Percentiles rank a stretch among this genome's conserved stretches.
Conservation (phyloP, 192 early-diverging fungal species). For the Hyaloraphidium curvatum region DNA sequence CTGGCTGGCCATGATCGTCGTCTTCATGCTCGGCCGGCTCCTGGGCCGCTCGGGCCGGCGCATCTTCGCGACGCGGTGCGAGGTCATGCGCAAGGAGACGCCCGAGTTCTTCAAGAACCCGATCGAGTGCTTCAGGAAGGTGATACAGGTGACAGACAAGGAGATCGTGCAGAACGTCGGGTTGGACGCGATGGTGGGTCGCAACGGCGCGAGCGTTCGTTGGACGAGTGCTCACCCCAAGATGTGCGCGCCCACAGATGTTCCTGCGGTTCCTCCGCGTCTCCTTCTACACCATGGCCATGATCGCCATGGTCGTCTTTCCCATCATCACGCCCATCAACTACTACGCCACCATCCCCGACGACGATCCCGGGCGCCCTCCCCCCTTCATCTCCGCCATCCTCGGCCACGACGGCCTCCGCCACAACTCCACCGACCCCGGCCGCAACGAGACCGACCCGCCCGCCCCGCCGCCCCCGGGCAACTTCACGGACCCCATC, state of each 20-base stretch:
- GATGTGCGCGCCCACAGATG: background rate
- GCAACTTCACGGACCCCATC: background rate
- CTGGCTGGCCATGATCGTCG: background rate
- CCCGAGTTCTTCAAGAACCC: background rate
- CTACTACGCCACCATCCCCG: slow-evolving; percentile 11
- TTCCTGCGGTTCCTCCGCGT: slow-evolving; percentile 18
- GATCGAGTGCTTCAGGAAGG: background rate
- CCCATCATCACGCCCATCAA: slow-evolving; percentile 22
- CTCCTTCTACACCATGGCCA: slow-evolving; percentile 11
- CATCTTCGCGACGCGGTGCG: background rate
- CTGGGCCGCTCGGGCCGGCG: background rate
- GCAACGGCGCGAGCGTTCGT: background rate
- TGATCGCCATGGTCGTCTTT: slow-evolving; percentile 12
- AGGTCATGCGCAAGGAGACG: background rate
- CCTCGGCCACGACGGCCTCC: too few relatives aligned
- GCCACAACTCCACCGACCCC: too few relatives aligned
- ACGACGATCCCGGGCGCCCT: too few relatives aligned
- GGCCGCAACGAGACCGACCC: background rate
- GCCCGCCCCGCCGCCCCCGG: background rate
- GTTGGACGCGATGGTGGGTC: background rate
- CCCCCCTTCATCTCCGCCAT: slow-evolving; percentile 8
- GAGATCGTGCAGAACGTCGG: background rate
- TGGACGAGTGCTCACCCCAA: background rate
- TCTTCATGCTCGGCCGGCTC: background rate
- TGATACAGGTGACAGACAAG: background rate